Evolutionary conservation across 208 protist species (phyloP).

Genomic region (Paratrypanosoma confusum): DNA sequence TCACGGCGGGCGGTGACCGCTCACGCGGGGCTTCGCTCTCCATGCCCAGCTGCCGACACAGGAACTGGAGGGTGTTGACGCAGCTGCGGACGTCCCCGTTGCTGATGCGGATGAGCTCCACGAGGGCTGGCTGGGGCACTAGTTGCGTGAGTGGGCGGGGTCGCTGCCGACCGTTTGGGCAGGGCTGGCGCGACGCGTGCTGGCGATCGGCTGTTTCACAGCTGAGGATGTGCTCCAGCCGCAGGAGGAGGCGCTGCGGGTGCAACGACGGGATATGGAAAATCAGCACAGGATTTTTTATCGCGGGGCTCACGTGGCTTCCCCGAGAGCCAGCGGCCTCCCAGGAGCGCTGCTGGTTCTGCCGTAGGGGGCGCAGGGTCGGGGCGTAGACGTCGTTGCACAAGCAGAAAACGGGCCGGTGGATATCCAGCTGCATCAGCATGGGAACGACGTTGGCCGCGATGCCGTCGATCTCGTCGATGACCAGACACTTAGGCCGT

Average conservation of each 20-base stretch:
- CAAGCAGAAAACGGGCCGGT: slow-evolving; percentile 73
- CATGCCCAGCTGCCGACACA: slow-evolving; percentile 10
- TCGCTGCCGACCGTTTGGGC: too few species aligned
- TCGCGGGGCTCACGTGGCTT: too few species aligned
- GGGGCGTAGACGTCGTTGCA: slow-evolving; percentile 81
- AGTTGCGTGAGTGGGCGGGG: too few species aligned
- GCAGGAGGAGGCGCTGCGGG: slow-evolving; percentile 47
- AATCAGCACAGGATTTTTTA: too few species aligned
- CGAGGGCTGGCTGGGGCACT: slow-evolving; percentile 29
- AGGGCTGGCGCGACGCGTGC: slow-evolving; percentile 3
- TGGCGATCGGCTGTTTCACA: slow-evolving; percentile 21
- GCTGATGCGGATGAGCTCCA: slow-evolving; percentile 45
- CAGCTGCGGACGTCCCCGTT: slow-evolving; percentile 78
- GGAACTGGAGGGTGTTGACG: slow-evolving; percentile 77
- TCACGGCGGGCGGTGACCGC: background rate
- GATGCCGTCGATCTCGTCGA: slow-evolving; percentile 88
- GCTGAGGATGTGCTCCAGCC: slow-evolving; percentile 61
- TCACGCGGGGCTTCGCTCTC: background rate
- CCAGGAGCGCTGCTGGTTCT: slow-evolving; percentile 28
- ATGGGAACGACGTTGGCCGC: slow-evolving; percentile 46
- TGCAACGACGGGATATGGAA: slow-evolving; percentile 53
- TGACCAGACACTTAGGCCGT: slow-evolving; percentile 72
- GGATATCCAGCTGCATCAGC: slow-evolving; percentile 42
- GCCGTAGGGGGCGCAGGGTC: slow-evolving; percentile 51
- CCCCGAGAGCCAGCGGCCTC: too few species aligned